Evolutionary conservation across 306 rosid genomes (phyloP), one percentile per base, ranked within the genome.

Genomic region (Herpetospermum pedunculosum): DNA sequence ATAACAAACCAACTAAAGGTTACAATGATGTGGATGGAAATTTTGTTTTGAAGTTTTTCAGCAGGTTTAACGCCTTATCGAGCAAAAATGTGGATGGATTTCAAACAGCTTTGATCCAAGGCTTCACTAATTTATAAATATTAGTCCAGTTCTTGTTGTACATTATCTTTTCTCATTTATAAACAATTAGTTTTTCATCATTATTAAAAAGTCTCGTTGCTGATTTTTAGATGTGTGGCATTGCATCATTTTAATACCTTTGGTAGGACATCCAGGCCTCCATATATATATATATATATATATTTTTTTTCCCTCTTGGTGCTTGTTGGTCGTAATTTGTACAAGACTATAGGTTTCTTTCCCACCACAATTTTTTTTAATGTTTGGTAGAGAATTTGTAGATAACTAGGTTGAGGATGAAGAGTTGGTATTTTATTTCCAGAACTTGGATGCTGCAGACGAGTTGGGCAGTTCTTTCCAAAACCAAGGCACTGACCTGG

Each of bases 361-460:
- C 28, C 15, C 47, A 34, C 72, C 49, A 40, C 15, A 16, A 65
- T 21, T 23, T 5, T 21, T 23, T 54, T 19, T 38, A 21, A 65
- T 38, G 50, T 65, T 67, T 69, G 73, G 55, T 69, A 44, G 38
- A 69, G 55, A 69, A 69, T 44, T 8, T 69, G 44, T 26, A 21
- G 55, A 69, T 69, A 26, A 44, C 73, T 44, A 26, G 40, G 26
- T 16, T 69, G 54, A 43, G 49, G 44, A 69, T 69, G 73, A 41
- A 69, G 40, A 28, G 55, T 13, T 52, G 8, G 34, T 58, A 67
- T 83, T 79, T 74, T 72, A 54, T 81, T 77, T 85, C 55, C 88
- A 94, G 99, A 80, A 58, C 75, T 83, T 94, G 92, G 95, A 94
- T 82, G 82, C 86, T 84, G 82, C 79, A 70, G 78, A 76, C 15